phyloP scores from a whole-genome alignment of 2,329 filamentous ascomycete species.

The Trichoderma sp. region DNA sequence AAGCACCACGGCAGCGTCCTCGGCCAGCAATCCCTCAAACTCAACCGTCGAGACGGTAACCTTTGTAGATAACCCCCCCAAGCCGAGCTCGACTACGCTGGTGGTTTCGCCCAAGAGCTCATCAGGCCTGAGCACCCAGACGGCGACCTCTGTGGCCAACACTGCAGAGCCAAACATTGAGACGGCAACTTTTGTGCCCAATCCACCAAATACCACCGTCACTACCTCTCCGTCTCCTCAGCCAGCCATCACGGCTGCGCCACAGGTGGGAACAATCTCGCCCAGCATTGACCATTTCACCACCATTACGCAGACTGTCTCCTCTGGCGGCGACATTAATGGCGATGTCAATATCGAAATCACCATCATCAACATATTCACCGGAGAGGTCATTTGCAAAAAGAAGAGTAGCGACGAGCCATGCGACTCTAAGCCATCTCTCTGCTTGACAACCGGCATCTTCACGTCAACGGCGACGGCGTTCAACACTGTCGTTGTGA shows the following conservation, averaged over 20 bases:
- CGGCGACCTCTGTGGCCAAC: neutral
- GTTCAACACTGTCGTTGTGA: conserved; percentile 38
- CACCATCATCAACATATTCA: conserved; percentile 32
- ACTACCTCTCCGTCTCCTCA: conserved; percentile 18
- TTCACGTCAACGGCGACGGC: conserved; percentile 34
- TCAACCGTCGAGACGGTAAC: neutral
- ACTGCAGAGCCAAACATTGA: neutral
- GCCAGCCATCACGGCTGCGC: conserved; percentile 26
- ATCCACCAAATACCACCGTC: neutral
- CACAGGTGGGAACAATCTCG: conserved; percentile 20
- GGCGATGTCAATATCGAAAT: conserved; percentile 31
- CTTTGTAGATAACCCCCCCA: neutral
- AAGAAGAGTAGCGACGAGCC: conserved; percentile 29
- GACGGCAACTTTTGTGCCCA: neutral
- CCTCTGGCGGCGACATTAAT: conserved; percentile 25
- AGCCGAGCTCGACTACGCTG: neutral
- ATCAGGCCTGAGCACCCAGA: neutral
- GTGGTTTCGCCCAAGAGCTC: neutral
- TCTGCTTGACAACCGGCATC: conserved; percentile 24
- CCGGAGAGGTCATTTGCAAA: conserved; percentile 30
- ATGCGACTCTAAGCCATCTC: conserved; percentile 24
- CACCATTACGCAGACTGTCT: conserved; percentile 27
- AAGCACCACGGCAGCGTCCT: too few species aligned
- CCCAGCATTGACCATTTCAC: conserved; percentile 22
- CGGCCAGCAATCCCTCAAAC: neutral